Percentiles rank a stretch among this genome's conserved stretches.
Conservation (phyloP, 2,329 filamentous ascomycete species). For the Eurotiales sp. region DNA sequence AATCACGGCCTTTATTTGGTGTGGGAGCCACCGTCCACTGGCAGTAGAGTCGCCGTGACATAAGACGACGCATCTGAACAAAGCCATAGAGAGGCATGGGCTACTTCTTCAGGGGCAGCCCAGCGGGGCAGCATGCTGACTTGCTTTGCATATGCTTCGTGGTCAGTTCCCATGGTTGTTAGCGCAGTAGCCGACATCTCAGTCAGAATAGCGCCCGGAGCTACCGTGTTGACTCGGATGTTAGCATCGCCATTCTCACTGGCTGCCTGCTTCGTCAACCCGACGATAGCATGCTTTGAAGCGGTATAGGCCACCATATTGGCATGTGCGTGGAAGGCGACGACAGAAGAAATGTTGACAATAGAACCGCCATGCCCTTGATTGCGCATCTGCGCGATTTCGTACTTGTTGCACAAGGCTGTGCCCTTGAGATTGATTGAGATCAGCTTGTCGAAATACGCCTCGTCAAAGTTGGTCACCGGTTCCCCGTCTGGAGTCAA, state of each 20-base stretch:
- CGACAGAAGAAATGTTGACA: slow-evolving; percentile 42
- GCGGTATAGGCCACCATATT: slow-evolving; percentile 1
- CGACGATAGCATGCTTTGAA: not conserved
- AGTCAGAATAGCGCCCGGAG: slow-evolving; percentile 31
- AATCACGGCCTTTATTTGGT: no score
- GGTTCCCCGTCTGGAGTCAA: slow-evolving; percentile 34
- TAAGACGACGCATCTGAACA: slow-evolving; percentile 29
- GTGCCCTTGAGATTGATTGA: not conserved
- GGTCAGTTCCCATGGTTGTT: slow-evolving; percentile 13
- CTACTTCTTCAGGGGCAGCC: slow-evolving; percentile 27
- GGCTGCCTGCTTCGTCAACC: not conserved
- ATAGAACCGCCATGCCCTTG: slow-evolving; percentile 29
- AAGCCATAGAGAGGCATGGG: slow-evolving; percentile 33
- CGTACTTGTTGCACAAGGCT: not conserved
- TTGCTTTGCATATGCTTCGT: not conserved
- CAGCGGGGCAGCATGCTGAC: slow-evolving; percentile 18
- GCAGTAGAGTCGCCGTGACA: slow-evolving; percentile 28
- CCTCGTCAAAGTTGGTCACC: not conserved
- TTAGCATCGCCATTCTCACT: not conserved
- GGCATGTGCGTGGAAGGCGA: slow-evolving; percentile 21
- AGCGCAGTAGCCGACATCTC: slow-evolving; percentile 56
- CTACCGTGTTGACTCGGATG: slow-evolving; percentile 2
- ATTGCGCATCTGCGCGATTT: not conserved
- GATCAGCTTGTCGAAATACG: not conserved
- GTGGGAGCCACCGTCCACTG: slow-evolving; percentile 30